Base-by-base conservation (phyloP, 208 protist genomes). In the Acanthamoeba sp. region DNA sequence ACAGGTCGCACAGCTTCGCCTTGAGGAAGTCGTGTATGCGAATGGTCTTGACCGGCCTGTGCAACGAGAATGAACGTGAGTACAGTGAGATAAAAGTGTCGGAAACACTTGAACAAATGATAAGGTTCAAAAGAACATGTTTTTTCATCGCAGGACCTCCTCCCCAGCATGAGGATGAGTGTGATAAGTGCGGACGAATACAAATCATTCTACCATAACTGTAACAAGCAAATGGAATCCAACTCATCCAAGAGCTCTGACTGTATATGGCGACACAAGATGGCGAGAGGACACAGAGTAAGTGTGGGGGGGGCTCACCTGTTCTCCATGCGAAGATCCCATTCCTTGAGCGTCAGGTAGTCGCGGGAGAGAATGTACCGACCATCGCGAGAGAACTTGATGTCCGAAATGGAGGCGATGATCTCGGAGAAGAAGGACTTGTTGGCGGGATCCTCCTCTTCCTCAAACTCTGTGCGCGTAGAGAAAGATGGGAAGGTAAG, bases 341-440 rank as follows among this genome's bases (percentile, higher is more conserved):
- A 99, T 22, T 98, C 66, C 94, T 98, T 98, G 12, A 98, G 91
- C 0, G 97, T 98, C 12, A 99, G 69, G 95, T 98, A 99, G 91
- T 99, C 98, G 50, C 98, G 94, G 2, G 98, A 96, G 0, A 98
- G 42, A 36, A 99, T 98, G 84, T 98, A 97, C 38, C 95, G 90
- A 24, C 98, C 98, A 82, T 98, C 96, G 69, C 92, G 90, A 45
- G 91, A 96, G 76, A 98, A 99, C 66, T 98, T 97, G 36, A 98
- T 95, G 88, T 99, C 97, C 14, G 97, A 96, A 20, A 99, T 98
- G 16, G 96, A 98, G 4, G 95, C 96, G 48, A 98, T 97, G 78
- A 99, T 98, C 93, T 99, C 98, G 24, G 96, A 97, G 93, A 99
- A 99, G 95, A 98, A 99, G 12, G 97, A 97, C 64, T 97, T 97